Base-by-base conservation (phyloP, 169 alveolate genomes). In the Sarcocystis neurona region DNA sequence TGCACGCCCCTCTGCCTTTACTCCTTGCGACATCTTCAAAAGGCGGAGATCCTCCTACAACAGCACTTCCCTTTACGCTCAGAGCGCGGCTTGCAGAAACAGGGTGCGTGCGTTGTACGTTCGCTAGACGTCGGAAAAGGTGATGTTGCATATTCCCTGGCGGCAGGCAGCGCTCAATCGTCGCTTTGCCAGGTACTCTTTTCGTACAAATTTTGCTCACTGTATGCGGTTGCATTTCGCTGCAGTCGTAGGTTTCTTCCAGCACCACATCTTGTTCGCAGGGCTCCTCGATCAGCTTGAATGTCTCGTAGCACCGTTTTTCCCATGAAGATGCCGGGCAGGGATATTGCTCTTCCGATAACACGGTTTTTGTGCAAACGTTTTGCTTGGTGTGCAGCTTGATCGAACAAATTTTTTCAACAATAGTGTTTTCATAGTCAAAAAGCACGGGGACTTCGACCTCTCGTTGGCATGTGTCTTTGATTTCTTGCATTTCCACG, bases 291-390 rank as follows among this genome's bases (percentile, higher is more conserved):
- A 47, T 41, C 18, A 87, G 75, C 56, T 75, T 87, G 77, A 60
- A 60, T 1, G 72, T 47, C 18, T 87, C 84, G 20, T 0, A 23
- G 80, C 91, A 87, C 20, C 39, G 74, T 53, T 87, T 58, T 41
- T 87, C 91, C 88, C 87, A 87, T 74, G 58, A 75, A 48, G 80
- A 44, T 58, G 32, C 87, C 44, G 63, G 63, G 53, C 91, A 87
- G 46, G 91, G 91, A 44, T 87, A 87, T 37, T 87, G 88, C 58
- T 87, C 91, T n/a, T 87, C 91, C 12, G 85, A 66, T 12, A 85
- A 6, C 3, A 70, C 70, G 82, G 70, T 41, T 60, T 82, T 82
- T 6, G 53, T 46, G 56, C 91, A 87, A 46, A 75, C 53, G 39
- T 82, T 87, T 39, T 87, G 48, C 63, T 78, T 79, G 27, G 68